Conservation (phyloP, 257 asterid species). For the Solanum neorickii region DNA sequence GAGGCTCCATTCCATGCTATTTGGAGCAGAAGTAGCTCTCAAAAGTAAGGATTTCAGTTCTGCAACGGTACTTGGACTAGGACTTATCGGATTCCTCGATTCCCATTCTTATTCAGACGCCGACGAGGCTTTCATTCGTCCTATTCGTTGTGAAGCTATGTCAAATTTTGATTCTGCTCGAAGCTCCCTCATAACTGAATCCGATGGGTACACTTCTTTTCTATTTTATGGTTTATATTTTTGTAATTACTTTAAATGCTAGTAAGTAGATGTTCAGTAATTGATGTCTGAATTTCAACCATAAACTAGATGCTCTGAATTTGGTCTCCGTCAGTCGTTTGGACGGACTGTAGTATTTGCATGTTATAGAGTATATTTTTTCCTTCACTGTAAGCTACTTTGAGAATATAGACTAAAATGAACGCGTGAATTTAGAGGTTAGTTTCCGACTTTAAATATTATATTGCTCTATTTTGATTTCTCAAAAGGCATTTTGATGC, state of each 20-base stretch:
- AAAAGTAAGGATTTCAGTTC: constrained; percentile 60
- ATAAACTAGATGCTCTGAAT: neutral
- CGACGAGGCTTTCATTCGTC: constrained; percentile 65
- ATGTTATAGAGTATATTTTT: neutral
- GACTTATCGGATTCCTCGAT: constrained; percentile 88
- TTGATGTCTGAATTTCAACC: neutral
- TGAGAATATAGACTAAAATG: neutral
- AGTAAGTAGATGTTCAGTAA: neutral
- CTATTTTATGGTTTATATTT: neutral
- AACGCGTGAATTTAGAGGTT: neutral
- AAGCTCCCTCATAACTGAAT: constrained; percentile 40
- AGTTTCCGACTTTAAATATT: neutral
- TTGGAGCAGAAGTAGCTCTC: constrained; percentile 72
- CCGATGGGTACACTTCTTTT: constrained; percentile 48
- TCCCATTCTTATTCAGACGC: constrained; percentile 49
- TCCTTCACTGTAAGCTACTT: neutral
- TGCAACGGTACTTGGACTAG: constrained; percentile 64
- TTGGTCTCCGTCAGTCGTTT: neutral
- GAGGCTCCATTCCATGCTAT: constrained; percentile 79
- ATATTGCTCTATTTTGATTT: neutral
- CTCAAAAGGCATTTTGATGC: neutral
- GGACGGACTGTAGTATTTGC: neutral
- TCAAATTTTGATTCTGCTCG: constrained; percentile 59
- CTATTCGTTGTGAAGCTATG: constrained; percentile 76
- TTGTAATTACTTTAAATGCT: neutral